phyloP scores from a whole-genome alignment of 371 early-diverging fungal species.

The Mucor plumbeus region DNA sequence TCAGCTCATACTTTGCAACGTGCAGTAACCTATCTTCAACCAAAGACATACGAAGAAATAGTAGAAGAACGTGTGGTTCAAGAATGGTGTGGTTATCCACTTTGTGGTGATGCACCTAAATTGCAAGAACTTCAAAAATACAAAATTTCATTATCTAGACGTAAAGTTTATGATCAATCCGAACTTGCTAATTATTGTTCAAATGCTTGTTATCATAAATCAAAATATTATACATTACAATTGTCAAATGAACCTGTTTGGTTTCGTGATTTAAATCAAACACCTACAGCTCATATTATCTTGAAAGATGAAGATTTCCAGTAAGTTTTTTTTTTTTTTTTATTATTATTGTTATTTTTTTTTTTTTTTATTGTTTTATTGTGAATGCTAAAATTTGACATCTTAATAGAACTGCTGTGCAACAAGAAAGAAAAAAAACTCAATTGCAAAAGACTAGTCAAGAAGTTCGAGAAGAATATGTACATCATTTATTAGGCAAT shows the following conservation, averaged over 20 bases:
- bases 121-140: constrained; percentile 46
- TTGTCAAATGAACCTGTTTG: constrained; percentile 71
- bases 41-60: constrained; percentile 63
- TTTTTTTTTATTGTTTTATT: neutral
- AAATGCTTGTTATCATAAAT: constrained; percentile 62
- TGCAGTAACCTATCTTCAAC: constrained; percentile 48
- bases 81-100: constrained; percentile 73
- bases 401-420: constrained; percentile 33
- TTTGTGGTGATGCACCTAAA: constrained; percentile 48
- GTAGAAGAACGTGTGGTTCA: constrained; percentile 70
- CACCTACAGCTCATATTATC: constrained; percentile 35
- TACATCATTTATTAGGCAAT: constrained; percentile 39
- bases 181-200: constrained; percentile 68
- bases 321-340: constrained; percentile 25
- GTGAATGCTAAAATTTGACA: neutral
- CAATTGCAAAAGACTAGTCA: constrained; percentile 13
- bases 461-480: constrained; percentile 43
- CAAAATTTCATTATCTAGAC: constrained; percentile 61
- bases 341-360: neutral
- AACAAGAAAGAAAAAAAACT: constrained; percentile 26
- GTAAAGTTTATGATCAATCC: constrained; percentile 71
- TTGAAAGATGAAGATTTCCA: constrained; percentile 35
- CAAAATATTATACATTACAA: constrained; percentile 65
- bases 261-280: constrained; percentile 38
- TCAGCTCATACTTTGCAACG: constrained; percentile 25